Evolutionary conservation across 2,329 filamentous ascomycete species (phyloP).

Genomic region (Nakataea oryzae): DNA sequence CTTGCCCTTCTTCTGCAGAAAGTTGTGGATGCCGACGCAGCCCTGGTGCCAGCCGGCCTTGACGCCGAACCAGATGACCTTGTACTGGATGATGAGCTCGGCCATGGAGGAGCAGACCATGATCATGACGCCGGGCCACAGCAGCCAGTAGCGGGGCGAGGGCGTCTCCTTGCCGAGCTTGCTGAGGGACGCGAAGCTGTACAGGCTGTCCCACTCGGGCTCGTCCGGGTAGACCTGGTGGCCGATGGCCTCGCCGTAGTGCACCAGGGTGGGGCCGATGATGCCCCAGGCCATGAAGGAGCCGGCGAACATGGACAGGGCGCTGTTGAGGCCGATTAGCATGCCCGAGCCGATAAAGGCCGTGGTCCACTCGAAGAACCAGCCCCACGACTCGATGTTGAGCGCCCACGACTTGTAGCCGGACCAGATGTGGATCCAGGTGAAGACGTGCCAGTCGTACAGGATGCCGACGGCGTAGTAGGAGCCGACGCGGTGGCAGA

Average conservation of each 20-base stretch:
- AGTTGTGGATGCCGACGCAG: conserved; percentile 28
- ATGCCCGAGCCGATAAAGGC: conserved; percentile 49
- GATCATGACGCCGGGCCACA: conserved; percentile 31
- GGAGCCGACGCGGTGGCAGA: conserved; percentile 42
- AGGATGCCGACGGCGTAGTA: conserved; percentile 50
- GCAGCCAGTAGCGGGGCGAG: conserved; percentile 27
- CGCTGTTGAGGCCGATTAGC: conserved; percentile 47
- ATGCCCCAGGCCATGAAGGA: conserved; percentile 44
- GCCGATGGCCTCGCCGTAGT: conserved; percentile 37
- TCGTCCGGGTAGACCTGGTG: conserved; percentile 16
- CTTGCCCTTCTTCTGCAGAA: conserved; percentile 28
- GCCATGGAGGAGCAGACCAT: conserved; percentile 28
- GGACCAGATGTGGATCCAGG: conserved; percentile 44
- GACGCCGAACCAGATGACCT: conserved; percentile 25
- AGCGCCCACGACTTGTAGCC: conserved; percentile 37
- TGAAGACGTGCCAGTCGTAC: conserved; percentile 46
- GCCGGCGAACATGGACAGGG: conserved; percentile 45
- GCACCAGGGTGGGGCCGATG: conserved; percentile 45
- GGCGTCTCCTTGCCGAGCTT: conserved; percentile 20
- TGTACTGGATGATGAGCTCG: conserved; percentile 26
- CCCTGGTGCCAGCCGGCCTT: conserved; percentile 36
- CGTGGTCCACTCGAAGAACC: conserved; percentile 46
- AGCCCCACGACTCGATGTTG: conserved; percentile 46
- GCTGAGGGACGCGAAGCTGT: conserved; percentile 22
- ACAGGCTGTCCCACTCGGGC: conserved; percentile 30